Percentiles rank a stretch among this genome's conserved stretches.
Evolutionary conservation across 495 filamentous ascomycete genomes (phyloP).

Genomic region (Cercophora newfieldiana): DNA sequence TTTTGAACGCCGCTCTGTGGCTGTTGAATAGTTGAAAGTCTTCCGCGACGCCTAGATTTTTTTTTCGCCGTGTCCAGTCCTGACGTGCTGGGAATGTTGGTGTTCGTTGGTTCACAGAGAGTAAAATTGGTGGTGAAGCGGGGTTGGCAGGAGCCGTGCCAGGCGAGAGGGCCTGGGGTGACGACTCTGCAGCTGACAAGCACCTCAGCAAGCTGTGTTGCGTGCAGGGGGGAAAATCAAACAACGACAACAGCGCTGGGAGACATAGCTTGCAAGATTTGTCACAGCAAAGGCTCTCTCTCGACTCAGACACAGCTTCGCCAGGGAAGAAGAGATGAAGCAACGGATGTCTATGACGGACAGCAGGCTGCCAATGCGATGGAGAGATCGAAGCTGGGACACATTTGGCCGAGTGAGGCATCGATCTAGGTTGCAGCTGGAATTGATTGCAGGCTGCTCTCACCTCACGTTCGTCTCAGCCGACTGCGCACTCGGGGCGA

Average conservation of each 20-base stretch:
- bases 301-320: not conserved
- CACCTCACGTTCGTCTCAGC: slow-evolving; percentile 4
- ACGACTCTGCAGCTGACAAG: slow-evolving; percentile 27
- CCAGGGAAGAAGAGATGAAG: not conserved
- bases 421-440: slow-evolving; percentile 11
- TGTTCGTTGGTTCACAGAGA: slow-evolving; percentile 26
- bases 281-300: not conserved
- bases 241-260: not conserved
- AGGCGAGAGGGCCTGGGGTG: slow-evolving; percentile 20
- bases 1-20: slow-evolving; percentile 5
- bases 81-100: slow-evolving; percentile 18
- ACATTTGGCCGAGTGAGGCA: not conserved
- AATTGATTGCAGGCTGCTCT: not conserved
- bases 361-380: not conserved
- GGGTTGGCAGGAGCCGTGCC: slow-evolving; percentile 23
- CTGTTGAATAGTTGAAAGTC: not conserved
- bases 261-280: not conserved
- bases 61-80: slow-evolving; percentile 17
- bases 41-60: slow-evolving; percentile 11
- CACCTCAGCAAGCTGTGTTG: not conserved
- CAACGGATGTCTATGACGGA: not conserved
- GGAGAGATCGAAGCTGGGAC: not conserved
- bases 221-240: slow-evolving; percentile 5
- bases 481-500: not conserved
- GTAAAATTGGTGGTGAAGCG: slow-evolving; percentile 33